These are phyloP conservation scores for Ascobolus immersus DNA, from an alignment of 495 filamentous ascomycete genomes.

Conservation along the genomic window DNA sequence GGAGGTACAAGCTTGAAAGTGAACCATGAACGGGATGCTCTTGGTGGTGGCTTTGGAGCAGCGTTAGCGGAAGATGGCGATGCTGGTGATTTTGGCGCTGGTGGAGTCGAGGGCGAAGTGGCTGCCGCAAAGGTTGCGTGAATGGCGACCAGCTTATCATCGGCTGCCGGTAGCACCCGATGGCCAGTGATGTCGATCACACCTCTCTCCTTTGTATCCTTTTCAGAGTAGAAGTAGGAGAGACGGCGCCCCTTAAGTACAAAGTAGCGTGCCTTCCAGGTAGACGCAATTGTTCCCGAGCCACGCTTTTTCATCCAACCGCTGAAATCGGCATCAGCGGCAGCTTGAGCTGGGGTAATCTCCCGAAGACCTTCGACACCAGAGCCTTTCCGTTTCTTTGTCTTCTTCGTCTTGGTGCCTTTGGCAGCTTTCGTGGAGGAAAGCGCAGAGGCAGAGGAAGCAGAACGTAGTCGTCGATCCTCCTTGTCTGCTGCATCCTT, in stretches of 20 bases:
- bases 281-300: slow-evolving; percentile 78
- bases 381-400: slow-evolving; percentile 66
- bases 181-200: slow-evolving; percentile 95
- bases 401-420: no score
- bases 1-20: slow-evolving; percentile 97
- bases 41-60: slow-evolving; percentile 6
- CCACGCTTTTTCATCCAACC: slow-evolving; percentile 99
- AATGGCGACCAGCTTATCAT: slow-evolving; percentile 64
- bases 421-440: no score
- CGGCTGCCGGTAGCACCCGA: slow-evolving; percentile 81
- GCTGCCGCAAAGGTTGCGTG: slow-evolving; percentile 82
- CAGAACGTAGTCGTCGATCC: slow-evolving; percentile 11
- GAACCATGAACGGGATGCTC: slow-evolving; percentile 27
- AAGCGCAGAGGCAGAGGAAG: slow-evolving; percentile 12
- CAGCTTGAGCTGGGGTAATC: slow-evolving; percentile 59
- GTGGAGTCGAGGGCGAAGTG: slow-evolving; percentile 42
- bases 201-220: slow-evolving; percentile 74
- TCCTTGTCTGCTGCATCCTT: no score
- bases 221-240: slow-evolving; percentile 88
- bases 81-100: slow-evolving; percentile 21
- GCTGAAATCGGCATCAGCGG: slow-evolving; percentile 67
- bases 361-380: slow-evolving; percentile 70
- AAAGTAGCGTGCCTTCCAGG: slow-evolving; percentile 89
- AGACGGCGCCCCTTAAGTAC: slow-evolving; percentile 73
- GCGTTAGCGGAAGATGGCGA: slow-evolving; percentile 1